Evolutionary conservation across 208 protist species (phyloP).

Genomic region (Naegleria fowleri): DNA sequence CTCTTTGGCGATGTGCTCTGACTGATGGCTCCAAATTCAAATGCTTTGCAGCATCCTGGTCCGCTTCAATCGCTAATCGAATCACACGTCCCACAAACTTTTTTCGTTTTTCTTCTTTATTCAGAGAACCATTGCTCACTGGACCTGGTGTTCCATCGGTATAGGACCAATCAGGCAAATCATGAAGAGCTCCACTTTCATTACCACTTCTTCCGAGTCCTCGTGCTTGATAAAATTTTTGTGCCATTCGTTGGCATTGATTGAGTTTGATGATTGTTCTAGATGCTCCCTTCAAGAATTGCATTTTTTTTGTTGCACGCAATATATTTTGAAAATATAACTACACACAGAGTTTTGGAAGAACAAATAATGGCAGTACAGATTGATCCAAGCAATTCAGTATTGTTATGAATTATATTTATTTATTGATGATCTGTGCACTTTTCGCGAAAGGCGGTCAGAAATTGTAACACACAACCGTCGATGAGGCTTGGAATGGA

Average conservation of each 20-base stretch:
- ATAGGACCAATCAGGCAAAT: constrained; percentile 4
- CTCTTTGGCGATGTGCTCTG: not conserved
- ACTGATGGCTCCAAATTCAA: not conserved
- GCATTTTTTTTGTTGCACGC: not conserved
- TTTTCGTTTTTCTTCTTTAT: not conserved
- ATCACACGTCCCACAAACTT: not conserved
- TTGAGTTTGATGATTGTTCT: not conserved
- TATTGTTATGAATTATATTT: no score
- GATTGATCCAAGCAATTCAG: no score
- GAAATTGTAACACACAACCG: no score
- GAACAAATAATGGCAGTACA: no score
- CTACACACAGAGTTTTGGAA: no score
- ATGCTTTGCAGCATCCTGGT: not conserved
- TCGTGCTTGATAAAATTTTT: not conserved
- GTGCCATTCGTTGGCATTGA: not conserved
- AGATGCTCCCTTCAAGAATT: not conserved
- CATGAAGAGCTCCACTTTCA: not conserved
- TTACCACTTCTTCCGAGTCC: constrained; percentile 1
- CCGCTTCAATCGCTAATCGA: not conserved
- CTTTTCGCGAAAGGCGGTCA: no score
- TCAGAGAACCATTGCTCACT: not conserved
- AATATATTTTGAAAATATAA: not conserved
- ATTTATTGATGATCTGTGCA: no score
- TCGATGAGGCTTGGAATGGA: no score
- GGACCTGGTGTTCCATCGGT: not conserved